Evolutionary conservation across 208 protist genomes (phyloP), one percentile per base, ranked within the genome.

Genomic region (Acanthamoeba culbertsoni): DNA sequence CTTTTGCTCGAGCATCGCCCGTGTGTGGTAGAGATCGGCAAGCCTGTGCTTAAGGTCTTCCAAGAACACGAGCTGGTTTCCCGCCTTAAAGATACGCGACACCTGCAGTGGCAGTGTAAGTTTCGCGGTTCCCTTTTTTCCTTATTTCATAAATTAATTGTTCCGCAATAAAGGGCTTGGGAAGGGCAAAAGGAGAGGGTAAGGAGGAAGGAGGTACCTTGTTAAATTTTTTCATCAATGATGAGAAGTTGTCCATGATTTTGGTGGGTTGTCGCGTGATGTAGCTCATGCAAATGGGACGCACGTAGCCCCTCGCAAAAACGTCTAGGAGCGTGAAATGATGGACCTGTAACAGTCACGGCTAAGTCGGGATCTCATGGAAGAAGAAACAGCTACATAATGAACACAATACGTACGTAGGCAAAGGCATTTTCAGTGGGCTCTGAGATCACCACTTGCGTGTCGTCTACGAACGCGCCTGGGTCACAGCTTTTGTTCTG

Each of bases 241-340:
- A 45, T 14, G 96, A 91, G 48, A 97, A 96, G 40, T 73, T 93
- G 28, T 86, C 92, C 33, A 97, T 95, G 43, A 96, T 91, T 31
- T 96, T 96, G 37, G 86, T 42, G 26, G 91, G 92, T 68, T 95
- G 71, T 23, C 53, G 46, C 20, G 96, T 97, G 28, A 97, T 92
- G 77, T 96, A 96, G 43, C 79, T 94, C 51, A 97, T 31, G 33
- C 93, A 94, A 2, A 94, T 75, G 40, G 96, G 95, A 40, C 96
- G 88, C 18, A 97, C 96, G 62, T 96, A 97, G 0, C 96, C 96
- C 46, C 96, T 43, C 26, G 96, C 96, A 79, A 94, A 71, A 2
- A 97, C 91, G 71, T 97, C 96, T 28, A 92, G 91, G 8, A 97
- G 79, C 33, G 94, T 96, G 42, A 97, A 96, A 82, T 97, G 94